Evolutionary conservation across 768 basidiomycete species (phyloP).

Genomic region (Hysterangium stoloniferum): DNA sequence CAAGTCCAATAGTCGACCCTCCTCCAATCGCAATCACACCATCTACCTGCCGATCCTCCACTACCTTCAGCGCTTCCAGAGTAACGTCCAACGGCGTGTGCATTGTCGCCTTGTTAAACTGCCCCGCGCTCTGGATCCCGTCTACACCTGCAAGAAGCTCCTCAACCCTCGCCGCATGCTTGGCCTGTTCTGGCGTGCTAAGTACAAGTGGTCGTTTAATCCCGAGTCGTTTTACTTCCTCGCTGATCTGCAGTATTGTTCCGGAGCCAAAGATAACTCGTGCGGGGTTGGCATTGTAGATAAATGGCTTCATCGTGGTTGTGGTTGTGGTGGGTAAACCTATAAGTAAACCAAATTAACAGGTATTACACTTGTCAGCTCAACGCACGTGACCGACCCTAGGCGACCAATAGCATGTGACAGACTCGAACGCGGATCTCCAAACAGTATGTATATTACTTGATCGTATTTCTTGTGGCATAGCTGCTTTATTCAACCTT

Average conservation of each 20-base stretch:
- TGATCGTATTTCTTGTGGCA: too few species aligned
- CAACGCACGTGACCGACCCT: too few species aligned
- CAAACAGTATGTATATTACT: too few species aligned
- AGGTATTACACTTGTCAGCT: too few species aligned
- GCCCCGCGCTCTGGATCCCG: constrained; percentile 22
- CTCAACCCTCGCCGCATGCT: constrained; percentile 22
- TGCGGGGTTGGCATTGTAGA: constrained; percentile 30
- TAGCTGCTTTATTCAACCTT: too few species aligned
- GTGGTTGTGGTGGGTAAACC: too few species aligned
- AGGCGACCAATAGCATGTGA: too few species aligned
- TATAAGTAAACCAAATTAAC: too few species aligned
- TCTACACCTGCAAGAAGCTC: constrained; percentile 14
- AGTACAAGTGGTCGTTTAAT: constrained; percentile 29
- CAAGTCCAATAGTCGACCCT: constrained; percentile 32
- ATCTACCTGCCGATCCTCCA: constrained; percentile 24
- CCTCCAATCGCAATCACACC: constrained; percentile 32
- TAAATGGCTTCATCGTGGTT: constrained; percentile 29
- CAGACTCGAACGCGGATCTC: too few species aligned
- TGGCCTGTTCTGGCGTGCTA: constrained; percentile 26
- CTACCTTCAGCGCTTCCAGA: constrained; percentile 25
- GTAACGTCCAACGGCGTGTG: constrained; percentile 34
- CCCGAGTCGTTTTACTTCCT: constrained; percentile 25
- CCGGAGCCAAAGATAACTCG: constrained; percentile 33
- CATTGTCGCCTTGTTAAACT: constrained; percentile 34
- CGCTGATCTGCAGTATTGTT: constrained; percentile 24